Evolutionary conservation across 1,139 yeast species (phyloP), one percentile per base, ranked within the genome.

Genomic region (Protomyces inouyei): DNA sequence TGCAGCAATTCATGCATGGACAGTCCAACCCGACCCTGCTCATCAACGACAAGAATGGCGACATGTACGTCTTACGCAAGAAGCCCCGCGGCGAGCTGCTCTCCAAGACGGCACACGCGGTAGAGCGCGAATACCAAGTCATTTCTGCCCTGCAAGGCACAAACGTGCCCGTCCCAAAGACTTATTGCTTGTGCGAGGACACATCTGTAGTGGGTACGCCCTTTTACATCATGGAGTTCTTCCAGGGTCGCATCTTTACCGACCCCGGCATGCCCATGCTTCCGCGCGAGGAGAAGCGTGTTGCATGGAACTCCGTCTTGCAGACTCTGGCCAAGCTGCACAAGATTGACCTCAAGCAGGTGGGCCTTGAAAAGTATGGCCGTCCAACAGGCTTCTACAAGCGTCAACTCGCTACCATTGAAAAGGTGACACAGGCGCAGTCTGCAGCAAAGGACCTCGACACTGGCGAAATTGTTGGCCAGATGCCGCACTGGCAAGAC

Each of bases 21-120:
- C 89, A 85, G 72, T 83, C 86, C 3, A 85, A 85, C 71, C 89
- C 88, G 16, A 84, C 88, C 0, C 85, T 84, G 70, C 78, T 81
- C 54, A 68, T 85, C 23, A 74, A 74, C 3, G 86, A 83, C 69
- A 71, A 74, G 2, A 67, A 69, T 8, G 82, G 81, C 1, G 74
- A 72, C 57, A 75, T 78, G 56, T 80, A 78, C 66, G 88, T 85
- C 1, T 76, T 85, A 64, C 76, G 88, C 66, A 78, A 85, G 69
- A 85, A 85, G 71, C 89, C 89, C 0, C 78, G 81, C n/a, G 80
- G 85, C 2, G 77, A 82, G 67, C 76, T 85, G 65, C 81, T 84
- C 23, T 81, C 85, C 36, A 81, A 78, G 68, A 80, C 85, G 9
- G 88, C 89, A 0, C 89, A 85, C 72, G 84, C 88, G 5, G 82